phyloP scores from a whole-genome alignment of 1,284 basidiomycete species.

The Pyrrhoderma noxium region DNA sequence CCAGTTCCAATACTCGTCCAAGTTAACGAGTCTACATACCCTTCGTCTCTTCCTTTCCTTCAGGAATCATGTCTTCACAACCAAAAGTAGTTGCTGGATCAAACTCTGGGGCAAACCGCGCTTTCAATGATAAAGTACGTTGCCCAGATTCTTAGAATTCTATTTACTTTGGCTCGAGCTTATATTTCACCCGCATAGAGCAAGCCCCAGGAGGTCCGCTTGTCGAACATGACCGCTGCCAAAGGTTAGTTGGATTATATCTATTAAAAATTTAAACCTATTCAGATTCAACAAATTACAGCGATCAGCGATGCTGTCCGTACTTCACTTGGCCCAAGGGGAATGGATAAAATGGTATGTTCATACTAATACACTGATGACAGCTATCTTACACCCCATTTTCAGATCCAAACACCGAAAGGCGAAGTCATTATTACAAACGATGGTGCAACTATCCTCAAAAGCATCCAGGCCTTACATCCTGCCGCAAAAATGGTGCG shows the following conservation, averaged over 20 bases:
- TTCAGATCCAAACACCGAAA: constrained; percentile 92
- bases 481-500: constrained; percentile 95
- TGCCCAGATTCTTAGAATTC: neutral
- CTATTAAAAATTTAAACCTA: neutral
- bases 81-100: constrained; percentile 29
- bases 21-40: neutral
- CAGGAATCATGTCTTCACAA: constrained; percentile 29
- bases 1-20: neutral
- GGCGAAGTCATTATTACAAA: constrained; percentile 99
- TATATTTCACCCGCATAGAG: constrained; percentile 40
- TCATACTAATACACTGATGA: constrained; percentile 8
- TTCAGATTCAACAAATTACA: constrained; percentile 28
- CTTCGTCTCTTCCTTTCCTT: neutral
- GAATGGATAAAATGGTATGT: constrained; percentile 98
- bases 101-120: constrained; percentile 48
- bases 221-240: constrained; percentile 94
- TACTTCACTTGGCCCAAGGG: constrained; percentile 93
- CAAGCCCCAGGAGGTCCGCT: constrained; percentile 88
- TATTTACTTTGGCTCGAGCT: neutral
- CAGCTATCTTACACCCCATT: constrained; percentile 10
- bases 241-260: constrained; percentile 57
- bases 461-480: constrained; percentile 96
- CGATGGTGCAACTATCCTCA: constrained; percentile 97
- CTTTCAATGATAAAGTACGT: constrained; percentile 77
- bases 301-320: constrained; percentile 97